phyloP scores from a whole-genome alignment of 2,329 filamentous ascomycete species.

The Penicillium sp. region DNA sequence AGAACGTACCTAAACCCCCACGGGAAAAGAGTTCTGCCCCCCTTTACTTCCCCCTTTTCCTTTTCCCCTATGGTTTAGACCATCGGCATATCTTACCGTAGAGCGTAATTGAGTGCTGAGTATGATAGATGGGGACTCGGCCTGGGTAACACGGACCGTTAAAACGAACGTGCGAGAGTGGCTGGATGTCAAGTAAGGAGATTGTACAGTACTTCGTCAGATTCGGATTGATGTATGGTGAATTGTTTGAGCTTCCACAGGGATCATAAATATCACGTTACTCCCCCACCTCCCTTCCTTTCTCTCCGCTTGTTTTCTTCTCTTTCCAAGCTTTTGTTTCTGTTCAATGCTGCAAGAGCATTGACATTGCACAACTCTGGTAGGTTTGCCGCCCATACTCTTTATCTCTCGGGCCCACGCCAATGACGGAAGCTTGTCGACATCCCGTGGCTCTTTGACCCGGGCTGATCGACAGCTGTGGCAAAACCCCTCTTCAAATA shows the following conservation, averaged over 20 bases:
- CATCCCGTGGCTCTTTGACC: conserved; percentile 18
- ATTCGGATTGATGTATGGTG: not conserved
- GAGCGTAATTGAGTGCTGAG: not conserved
- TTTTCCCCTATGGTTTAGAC: not conserved
- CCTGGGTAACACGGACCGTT: not conserved
- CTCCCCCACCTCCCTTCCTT: conserved; percentile 15
- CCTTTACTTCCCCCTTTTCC: conserved; percentile 3
- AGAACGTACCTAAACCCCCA: not conserved
- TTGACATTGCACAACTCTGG: not conserved
- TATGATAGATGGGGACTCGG: not conserved
- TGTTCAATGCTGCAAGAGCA: conserved; percentile 1
- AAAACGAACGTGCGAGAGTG: not conserved
- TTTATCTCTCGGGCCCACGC: conserved; percentile 2
- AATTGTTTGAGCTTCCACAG: not conserved
- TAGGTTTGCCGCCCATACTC: conserved; percentile 3
- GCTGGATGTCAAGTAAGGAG: not conserved
- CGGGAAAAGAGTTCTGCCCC: conserved; percentile 10
- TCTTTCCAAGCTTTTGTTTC: conserved; percentile 1
- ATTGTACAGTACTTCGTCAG: not conserved
- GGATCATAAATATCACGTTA: conserved; percentile 18
- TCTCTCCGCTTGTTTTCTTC: conserved; percentile 7
- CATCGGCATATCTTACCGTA: not conserved
- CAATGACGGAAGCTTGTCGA: conserved; percentile 34
- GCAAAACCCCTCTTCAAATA: conserved; percentile 18
- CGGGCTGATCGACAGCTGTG: conserved; percentile 30